Evolutionary conservation across 805 yeast species (phyloP), one percentile per base, ranked within the genome.

Genomic region (Saitoella complicata): DNA sequence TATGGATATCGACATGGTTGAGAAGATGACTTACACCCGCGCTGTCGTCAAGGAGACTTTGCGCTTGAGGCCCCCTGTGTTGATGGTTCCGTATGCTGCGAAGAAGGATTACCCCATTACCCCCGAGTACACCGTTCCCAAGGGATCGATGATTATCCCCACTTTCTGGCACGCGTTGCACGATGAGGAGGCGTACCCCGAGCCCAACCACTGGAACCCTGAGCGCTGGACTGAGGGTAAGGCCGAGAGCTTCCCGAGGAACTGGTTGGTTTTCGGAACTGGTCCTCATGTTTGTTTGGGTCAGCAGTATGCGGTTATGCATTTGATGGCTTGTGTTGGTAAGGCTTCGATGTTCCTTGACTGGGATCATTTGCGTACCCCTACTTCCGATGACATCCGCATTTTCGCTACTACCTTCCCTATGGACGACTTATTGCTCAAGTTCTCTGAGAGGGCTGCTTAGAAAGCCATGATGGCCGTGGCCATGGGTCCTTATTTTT

Each of bases 371-470:
- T 72, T 76, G 52, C 76, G 80, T 40, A 91, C 98, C 29, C 80
- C 78, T 38, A 68, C 79, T 53, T 78, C 88, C 54, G 98, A 91
- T 67, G 78, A 85, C 58, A 86, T 91, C 58, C 83, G 85, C 59
- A 97, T 91, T 37, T 91, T 91, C 61, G 98, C 98, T 31, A 91
- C 98, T 12, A 86, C 91, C 60, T 91, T 91, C 81, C 98, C 98
- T 31, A 77, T 84, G 62, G 98, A 91, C 65, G 95, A 91, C 62
- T 76, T 94, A 59, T 74, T 83, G 52, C 66, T 91, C 60, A 68
- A 77, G 54, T 88, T 87, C 69, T 69, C 45, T 21, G 12, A 29
- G 42, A 37, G 53, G 11, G 53, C 36, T 21, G 21, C 21, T 21
- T n/a, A n/a, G n/a, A n/a, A n/a, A n/a, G n/a, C n/a, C n/a, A n/a